A percentile compares a stretch with the other conserved stretches of the same genome.
Conservation (phyloP, 306 rosid species). For the Rubus idaeus region DNA sequence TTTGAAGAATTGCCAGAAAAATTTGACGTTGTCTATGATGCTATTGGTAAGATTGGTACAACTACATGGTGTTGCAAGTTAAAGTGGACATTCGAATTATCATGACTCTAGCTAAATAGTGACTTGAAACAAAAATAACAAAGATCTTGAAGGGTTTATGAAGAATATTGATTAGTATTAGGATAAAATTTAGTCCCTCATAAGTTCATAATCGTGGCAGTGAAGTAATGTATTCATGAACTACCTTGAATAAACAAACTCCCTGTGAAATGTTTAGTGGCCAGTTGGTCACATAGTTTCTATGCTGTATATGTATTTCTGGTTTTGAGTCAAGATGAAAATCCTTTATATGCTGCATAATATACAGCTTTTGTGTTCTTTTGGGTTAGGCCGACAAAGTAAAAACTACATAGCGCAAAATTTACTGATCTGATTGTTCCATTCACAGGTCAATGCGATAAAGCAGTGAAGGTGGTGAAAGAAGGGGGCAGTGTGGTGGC, state of each 20-base stretch:
- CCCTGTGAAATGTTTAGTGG: neutral
- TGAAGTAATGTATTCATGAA: too few species aligned
- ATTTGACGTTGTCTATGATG: conserved; percentile 85
- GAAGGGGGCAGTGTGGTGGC: conserved; percentile 93
- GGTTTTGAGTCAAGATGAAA: neutral
- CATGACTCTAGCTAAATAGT: neutral
- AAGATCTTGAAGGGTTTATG: neutral
- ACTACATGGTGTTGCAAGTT: neutral
- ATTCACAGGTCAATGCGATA: conserved; percentile 79
- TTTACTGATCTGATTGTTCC: too few species aligned
- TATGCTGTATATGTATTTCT: neutral
- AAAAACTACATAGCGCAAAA: too few species aligned
- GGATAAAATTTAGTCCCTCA: neutral
- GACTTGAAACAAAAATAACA: neutral
- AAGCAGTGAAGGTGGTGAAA: conserved; percentile 82
- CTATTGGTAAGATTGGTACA: conserved; percentile 59
- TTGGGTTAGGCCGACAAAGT: too few species aligned
- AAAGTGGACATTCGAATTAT: neutral
- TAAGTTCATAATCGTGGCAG: neutral
- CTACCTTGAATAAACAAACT: neutral
- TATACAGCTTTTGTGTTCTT: too few species aligned
- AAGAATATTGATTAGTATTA: neutral
- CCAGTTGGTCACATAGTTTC: neutral
- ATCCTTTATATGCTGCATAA: neutral
- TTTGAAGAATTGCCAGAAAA: conserved; percentile 82